These are phyloP conservation scores for Ophiognomonia clavigignenti-juglandacearum DNA, from an alignment of 2,329 filamentous ascomycete species.

Conservation along the genomic window DNA sequence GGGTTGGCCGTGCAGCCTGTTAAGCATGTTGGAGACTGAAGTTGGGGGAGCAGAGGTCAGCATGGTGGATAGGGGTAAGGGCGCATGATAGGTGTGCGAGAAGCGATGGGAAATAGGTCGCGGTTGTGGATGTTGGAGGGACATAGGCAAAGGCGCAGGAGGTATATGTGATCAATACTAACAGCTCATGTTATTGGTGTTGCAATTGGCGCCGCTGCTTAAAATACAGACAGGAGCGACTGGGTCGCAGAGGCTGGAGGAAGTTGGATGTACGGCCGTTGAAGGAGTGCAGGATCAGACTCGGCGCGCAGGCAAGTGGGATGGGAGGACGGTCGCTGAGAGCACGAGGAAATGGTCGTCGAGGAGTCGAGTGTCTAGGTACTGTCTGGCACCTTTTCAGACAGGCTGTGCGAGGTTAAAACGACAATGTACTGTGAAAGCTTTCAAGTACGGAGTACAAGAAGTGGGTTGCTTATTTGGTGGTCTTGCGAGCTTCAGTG, in stretches of 20 bases:
- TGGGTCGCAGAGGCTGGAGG: neutral
- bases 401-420: neutral
- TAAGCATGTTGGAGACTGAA: conserved; percentile 82
- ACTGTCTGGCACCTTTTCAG: neutral
- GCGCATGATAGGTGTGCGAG: neutral
- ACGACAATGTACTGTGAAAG: neutral
- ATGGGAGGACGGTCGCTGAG: neutral
- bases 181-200: conserved; percentile 33
- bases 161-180: conserved; percentile 27
- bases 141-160: neutral
- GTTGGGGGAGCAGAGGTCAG: conserved; percentile 10
- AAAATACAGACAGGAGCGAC: no score
- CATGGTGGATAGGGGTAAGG: conserved; percentile 3
- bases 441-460: neutral
- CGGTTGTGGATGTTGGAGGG: neutral
- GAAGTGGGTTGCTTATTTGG: no score
- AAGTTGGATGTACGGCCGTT: neutral
- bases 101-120: neutral
- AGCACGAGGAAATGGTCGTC: no score
- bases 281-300: neutral
- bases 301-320: neutral
- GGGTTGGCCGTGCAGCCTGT: conserved; percentile 92
- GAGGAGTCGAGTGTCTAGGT: no score
- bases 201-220: neutral
- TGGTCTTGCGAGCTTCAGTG: no score